Evolutionary conservation across 2,329 filamentous ascomycete genomes (phyloP).

Genomic region (Cladophialophora bantiana): DNA sequence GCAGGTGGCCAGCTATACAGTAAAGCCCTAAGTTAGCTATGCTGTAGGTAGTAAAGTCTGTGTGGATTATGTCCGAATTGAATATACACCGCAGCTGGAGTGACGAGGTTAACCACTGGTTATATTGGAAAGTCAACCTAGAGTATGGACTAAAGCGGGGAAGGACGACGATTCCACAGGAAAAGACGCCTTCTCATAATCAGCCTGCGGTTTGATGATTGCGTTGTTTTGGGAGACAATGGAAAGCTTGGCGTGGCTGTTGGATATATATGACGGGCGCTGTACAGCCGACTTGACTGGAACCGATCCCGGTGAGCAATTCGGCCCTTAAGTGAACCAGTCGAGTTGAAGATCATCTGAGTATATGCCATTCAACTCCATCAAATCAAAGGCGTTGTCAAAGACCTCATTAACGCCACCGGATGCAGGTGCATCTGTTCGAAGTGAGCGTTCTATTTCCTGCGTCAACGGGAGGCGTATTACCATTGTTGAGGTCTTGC

Average conservation of each 20-base stretch:
- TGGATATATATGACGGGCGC: neutral
- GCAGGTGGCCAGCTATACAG: constrained; percentile 44
- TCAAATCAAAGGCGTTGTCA: constrained; percentile 7
- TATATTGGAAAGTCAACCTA: no score
- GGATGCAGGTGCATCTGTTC: neutral
- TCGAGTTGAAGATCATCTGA: constrained; percentile 13
- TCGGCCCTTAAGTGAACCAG: constrained; percentile 1
- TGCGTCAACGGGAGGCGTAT: neutral
- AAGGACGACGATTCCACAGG: no score
- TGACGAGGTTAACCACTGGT: neutral
- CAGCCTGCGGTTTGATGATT: no score
- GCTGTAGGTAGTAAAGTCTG: neutral
- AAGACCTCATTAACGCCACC: neutral
- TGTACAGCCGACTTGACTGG: neutral
- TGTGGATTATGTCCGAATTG: neutral
- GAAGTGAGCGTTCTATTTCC: neutral
- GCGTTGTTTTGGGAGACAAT: no score
- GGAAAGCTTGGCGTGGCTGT: neutral
- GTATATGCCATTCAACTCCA: constrained; percentile 12
- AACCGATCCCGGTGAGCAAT: neutral
- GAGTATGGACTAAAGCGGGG: no score
- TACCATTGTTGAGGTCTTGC: constrained; percentile 7
- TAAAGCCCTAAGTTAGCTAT: neutral
- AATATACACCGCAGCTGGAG: neutral
- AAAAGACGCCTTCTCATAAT: neutral